These are phyloP conservation scores for Penicillium freii DNA, from an alignment of 2,329 filamentous ascomycete species.

Conservation along the genomic window DNA sequence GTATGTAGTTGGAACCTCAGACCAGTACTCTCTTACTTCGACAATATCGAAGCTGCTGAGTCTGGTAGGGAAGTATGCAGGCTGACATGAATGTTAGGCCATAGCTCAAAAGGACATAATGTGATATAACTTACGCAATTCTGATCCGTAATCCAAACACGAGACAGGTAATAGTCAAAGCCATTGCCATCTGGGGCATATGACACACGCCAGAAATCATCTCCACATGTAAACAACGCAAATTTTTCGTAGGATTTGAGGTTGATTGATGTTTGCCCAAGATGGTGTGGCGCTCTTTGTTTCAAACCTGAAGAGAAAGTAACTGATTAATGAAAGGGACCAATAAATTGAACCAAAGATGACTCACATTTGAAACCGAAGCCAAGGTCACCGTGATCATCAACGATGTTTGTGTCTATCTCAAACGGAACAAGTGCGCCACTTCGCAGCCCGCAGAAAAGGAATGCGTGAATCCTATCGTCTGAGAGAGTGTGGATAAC, in stretches of 20 bases:
- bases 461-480: conserved; percentile 16
- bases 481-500: conserved; percentile 23
- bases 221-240: conserved; percentile 38
- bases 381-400: conserved; percentile 1
- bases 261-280: conserved; percentile 40
- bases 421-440: conserved; percentile 44
- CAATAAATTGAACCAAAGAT: background rate
- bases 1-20: conserved; percentile 39
- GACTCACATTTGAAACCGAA: conserved; percentile 30
- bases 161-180: conserved; percentile 31
- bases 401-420: conserved; percentile 16
- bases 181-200: conserved; percentile 25
- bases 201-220: conserved; percentile 41
- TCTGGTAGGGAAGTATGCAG: conserved; percentile 38
- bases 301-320: conserved; percentile 28
- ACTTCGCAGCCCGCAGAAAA: conserved; percentile 49
- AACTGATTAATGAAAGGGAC: background rate
- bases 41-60: conserved; percentile 39
- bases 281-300: conserved; percentile 29
- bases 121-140: conserved; percentile 35
- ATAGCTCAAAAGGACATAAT: background rate
- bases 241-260: conserved; percentile 32
- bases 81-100: conserved; percentile 28
- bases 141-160: conserved; percentile 45
- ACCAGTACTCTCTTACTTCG: conserved; percentile 23